Base-by-base conservation (phyloP, 176 grass and related monocot genomes). In the Carex pumila region DNA sequence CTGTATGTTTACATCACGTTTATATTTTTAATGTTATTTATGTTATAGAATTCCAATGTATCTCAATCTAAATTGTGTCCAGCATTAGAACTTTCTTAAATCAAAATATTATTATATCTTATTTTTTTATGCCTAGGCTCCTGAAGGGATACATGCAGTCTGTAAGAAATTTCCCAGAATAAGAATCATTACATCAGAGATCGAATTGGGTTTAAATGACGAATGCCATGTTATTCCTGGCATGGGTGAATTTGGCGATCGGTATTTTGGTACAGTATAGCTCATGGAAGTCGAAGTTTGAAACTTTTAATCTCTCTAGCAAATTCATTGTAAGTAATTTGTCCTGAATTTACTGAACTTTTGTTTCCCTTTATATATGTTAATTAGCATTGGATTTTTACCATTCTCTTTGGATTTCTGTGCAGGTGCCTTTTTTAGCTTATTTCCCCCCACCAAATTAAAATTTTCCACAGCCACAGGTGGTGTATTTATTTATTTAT, bases 171-270 rank as follows among this genome's bases (percentile, higher is more conserved):
- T 92, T 80, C 95, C 95, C 71, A 22, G 65, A 60, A 68, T 98
- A 84, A 94, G 93, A 88, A 91, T 98, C 25, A 86, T 98, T 12
- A 98, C 95, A 18, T 90, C 92, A 22, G 95, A 98, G 84, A 98
- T 98, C 53, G 95, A 98, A 32, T 79, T 61, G 0, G 92, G 90
- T 25, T 83, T 98, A 75, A 98, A 98, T 5, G 88, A 93, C 5
- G 91, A 98, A 53, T 98, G 61, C 64, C 89, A 91, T 22, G 95
- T 94, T 53, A 86, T 94, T 67, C 95, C 95, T 31, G 95, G 95
- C 31, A 79, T 98, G 88, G 95, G 95, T 1, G 95, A 98, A 75
- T 98, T 94, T 62, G 95, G 95, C 0, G 95, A 98, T 58, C 87
- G 92, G 56, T 94, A 98, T 77, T 98, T 98, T 22, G 95, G 95